These are phyloP conservation scores for Beauveria medogensis DNA, from an alignment of 2,329 filamentous ascomycete genomes.

Conservation along the genomic window DNA sequence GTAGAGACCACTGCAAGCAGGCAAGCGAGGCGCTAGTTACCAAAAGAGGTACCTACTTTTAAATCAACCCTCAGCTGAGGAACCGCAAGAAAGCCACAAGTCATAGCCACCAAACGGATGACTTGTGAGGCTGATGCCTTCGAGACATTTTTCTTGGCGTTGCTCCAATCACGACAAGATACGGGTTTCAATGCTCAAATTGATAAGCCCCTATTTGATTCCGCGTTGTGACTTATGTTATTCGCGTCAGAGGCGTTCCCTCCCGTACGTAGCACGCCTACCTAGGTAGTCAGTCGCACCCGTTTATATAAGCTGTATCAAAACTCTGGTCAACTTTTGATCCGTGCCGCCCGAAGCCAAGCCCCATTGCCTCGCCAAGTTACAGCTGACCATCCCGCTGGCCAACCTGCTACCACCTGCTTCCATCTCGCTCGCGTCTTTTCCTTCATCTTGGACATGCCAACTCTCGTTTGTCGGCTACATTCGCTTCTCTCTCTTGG, in stretches of 20 bases:
- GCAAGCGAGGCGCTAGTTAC: neutral
- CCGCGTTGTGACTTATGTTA: neutral
- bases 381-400: neutral
- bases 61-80: neutral
- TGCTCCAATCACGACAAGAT: neutral
- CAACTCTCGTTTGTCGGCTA: neutral
- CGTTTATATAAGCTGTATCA: too few species aligned
- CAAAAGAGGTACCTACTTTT: neutral
- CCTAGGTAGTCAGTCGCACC: too few species aligned
- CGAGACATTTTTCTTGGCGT: neutral
- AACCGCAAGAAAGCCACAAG: neutral
- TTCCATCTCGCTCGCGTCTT: neutral
- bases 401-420: too few species aligned
- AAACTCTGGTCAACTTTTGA: neutral
- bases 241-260: neutral
- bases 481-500: neutral
- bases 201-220: neutral
- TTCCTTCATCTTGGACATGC: neutral
- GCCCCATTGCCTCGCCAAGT: neutral
- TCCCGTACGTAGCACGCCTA: neutral
- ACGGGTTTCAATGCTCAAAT: neutral
- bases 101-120: neutral
- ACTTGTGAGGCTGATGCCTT: neutral
- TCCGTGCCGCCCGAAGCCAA: neutral
- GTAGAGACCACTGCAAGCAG: neutral